phyloP scores from a whole-genome alignment of 1,284 basidiomycete species.

The Abortiporus biennis region DNA sequence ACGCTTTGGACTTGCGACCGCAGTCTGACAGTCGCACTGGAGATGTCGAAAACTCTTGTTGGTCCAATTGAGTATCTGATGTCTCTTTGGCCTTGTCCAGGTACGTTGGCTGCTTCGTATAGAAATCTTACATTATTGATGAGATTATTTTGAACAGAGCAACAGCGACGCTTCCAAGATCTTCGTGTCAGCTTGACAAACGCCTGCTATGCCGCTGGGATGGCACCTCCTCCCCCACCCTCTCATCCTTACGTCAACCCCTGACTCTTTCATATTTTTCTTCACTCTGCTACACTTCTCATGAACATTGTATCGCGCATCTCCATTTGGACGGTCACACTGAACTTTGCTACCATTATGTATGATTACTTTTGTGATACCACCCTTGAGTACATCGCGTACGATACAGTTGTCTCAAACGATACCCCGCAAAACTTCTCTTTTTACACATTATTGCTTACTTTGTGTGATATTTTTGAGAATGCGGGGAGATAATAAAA shows the following conservation, averaged over 20 bases:
- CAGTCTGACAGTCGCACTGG: conserved; percentile 54
- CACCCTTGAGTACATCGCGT: too few relatives aligned
- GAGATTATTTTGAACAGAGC: conserved; percentile 32
- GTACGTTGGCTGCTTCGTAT: conserved; percentile 29
- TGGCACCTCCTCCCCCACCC: conserved; percentile 24
- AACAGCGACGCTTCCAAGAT: conserved; percentile 40
- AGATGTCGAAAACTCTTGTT: conserved; percentile 57
- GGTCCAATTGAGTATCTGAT: conserved; percentile 61
- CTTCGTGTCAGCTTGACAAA: conserved; percentile 40
- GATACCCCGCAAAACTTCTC: too few relatives aligned
- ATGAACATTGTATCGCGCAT: not conserved
- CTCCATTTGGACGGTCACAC: too few relatives aligned
- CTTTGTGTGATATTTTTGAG: too few relatives aligned
- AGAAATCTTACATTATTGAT: not conserved
- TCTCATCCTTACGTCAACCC: conserved; percentile 11
- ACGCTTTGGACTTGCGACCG: conserved; percentile 59
- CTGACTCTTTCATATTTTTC: too few relatives aligned
- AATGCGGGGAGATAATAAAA: too few relatives aligned
- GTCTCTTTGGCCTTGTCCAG: conserved; percentile 60
- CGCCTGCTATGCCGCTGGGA: conserved; percentile 44
- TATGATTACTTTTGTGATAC: too few relatives aligned
- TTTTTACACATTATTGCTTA: too few relatives aligned
- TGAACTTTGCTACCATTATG: too few relatives aligned
- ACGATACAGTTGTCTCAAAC: too few relatives aligned
- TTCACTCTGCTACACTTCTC: too few relatives aligned